Percentiles rank a stretch among this genome's conserved stretches.
Evolutionary conservation across 371 early-diverging fungal genomes (phyloP).

Genomic region (Rhizopus sp.): DNA sequence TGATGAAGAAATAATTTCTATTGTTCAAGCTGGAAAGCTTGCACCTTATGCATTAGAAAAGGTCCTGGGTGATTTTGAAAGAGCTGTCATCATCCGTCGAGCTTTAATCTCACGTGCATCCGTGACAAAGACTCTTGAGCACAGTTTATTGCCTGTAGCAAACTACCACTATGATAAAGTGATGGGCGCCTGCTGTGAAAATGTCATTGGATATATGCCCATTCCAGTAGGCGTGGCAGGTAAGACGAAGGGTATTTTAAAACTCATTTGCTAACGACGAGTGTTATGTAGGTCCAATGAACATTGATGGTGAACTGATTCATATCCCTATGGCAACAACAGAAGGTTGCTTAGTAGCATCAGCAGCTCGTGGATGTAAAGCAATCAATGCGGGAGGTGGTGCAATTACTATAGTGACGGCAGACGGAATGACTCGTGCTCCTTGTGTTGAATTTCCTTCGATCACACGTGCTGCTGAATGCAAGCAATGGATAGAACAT

Average conservation of each 20-base stretch:
- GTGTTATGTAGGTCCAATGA: conserved; percentile 63
- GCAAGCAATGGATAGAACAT: conserved; percentile 77
- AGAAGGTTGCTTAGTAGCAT: conserved; percentile 93
- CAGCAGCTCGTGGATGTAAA: conserved; percentile 94
- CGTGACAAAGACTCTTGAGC: conserved; percentile 61
- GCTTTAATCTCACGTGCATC: conserved; percentile 71
- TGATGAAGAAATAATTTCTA: conserved; percentile 76
- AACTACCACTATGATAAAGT: conserved; percentile 91
- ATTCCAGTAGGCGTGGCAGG: conserved; percentile 91
- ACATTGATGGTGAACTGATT: conserved; percentile 75
- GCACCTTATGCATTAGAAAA: conserved; percentile 87
- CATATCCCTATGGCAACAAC: conserved; percentile 97
- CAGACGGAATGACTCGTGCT: conserved; percentile 94
- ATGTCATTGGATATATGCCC: conserved; percentile 94
- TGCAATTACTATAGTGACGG: conserved; percentile 79
- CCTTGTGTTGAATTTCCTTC: conserved; percentile 87
- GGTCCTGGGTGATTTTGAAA: conserved; percentile 68
- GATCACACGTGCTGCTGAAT: conserved; percentile 66
- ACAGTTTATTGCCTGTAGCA: conserved; percentile 70
- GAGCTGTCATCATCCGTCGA: conserved; percentile 86
- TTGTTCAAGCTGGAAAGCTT: conserved; percentile 76
- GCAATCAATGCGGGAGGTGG: conserved; percentile 91
- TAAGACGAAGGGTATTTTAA: conserved; percentile 3
- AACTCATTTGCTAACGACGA: background rate
- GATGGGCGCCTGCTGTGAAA: conserved; percentile 94